Evolutionary conservation across 2,329 filamentous ascomycete species (phyloP), one percentile per base, ranked within the genome.

Genomic region (Penicillium sp.): DNA sequence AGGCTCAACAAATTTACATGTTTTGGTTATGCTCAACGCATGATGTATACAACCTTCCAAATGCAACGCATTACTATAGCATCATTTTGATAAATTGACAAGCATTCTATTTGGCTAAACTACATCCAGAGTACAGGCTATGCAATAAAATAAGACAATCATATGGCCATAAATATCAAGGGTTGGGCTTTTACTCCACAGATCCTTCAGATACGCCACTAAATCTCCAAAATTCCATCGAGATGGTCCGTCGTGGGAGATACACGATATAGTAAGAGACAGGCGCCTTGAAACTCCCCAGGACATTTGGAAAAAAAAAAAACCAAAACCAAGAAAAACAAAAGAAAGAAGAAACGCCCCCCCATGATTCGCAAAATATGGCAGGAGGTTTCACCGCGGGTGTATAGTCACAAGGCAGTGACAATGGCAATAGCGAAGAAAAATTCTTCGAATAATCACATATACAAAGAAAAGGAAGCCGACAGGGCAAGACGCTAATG

Each of bases 401-500:
- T 62, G 62, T 29, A 19, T 61, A 63, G 60, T 65, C 60, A 63
- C 65, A 60, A 43, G 55, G 53, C 60, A 53, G 63, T 67, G 38
- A 58, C 23, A 21, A 52, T 21, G 29, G 41, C 25, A 19, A 44
- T 36, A 16, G 33, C 13, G 29, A 29, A 53, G 36, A 55, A 51
- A 51, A 46, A n/a, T n/a, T n/a, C n/a, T n/a, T n/a, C n/a, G 21
- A 44, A 56, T 29, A 61, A 60, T 59, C 57, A 60, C 48, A 64
- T 67, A 47, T 66, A 64, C 59, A 65, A 66, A 63, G 50, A 63
- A 61, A 60, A 57, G 16, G 19, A 23, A 29, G 53, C 41, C 55
- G 61, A 48, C 61, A 62, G 58, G 57, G 55, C 55, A 53, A 58
- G 52, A 63, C 62, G 63, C 66, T 63, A 61, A 61, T 60, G 63